Percentiles rank a stretch among this genome's conserved stretches.
Conservation (phyloP, 2,329 filamentous ascomycete species). For the Bipolaris gigantea region DNA sequence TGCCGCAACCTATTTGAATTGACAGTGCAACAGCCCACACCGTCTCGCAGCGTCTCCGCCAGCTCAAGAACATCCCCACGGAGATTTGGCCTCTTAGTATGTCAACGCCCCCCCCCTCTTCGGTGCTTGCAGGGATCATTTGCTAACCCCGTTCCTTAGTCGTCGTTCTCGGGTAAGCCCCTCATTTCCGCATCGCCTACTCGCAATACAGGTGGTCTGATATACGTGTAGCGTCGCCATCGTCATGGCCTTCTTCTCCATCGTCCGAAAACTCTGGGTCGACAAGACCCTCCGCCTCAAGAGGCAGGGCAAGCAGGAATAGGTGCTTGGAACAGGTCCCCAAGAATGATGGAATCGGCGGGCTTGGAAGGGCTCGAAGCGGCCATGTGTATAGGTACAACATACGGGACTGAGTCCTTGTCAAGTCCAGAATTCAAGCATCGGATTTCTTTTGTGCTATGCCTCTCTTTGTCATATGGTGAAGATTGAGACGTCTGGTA, state of each 20-base stretch:
- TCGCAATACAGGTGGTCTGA: constrained; percentile 24
- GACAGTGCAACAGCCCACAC: constrained; percentile 73
- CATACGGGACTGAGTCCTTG: constrained; percentile 18
- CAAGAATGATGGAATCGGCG: constrained; percentile 9
- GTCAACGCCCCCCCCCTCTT: constrained; percentile 33
- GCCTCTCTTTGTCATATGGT: not conserved
- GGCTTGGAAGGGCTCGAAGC: constrained; percentile 13
- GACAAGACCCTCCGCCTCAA: constrained; percentile 92
- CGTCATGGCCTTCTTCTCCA: constrained; percentile 78
- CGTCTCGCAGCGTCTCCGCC: constrained; percentile 90
- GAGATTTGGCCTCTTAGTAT: constrained; percentile 94
- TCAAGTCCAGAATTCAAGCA: constrained; percentile 27
- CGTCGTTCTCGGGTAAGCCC: constrained; percentile 78
- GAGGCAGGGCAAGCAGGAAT: constrained; percentile 59
- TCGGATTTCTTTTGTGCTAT: constrained; percentile 29
- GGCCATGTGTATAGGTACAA: constrained; percentile 32
- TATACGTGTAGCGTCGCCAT: constrained; percentile 61
- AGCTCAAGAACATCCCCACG: constrained; percentile 84
- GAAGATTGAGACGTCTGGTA: not conserved
- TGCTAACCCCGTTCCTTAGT: constrained; percentile 54
- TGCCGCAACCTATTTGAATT: constrained; percentile 15
- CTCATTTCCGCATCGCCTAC: not conserved
- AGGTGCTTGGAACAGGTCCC: constrained; percentile 14
- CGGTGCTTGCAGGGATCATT: not conserved
- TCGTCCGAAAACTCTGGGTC: constrained; percentile 76